Evolutionary conservation across 768 basidiomycete species (phyloP).

Genomic region (Filobasidium floriforme): DNA sequence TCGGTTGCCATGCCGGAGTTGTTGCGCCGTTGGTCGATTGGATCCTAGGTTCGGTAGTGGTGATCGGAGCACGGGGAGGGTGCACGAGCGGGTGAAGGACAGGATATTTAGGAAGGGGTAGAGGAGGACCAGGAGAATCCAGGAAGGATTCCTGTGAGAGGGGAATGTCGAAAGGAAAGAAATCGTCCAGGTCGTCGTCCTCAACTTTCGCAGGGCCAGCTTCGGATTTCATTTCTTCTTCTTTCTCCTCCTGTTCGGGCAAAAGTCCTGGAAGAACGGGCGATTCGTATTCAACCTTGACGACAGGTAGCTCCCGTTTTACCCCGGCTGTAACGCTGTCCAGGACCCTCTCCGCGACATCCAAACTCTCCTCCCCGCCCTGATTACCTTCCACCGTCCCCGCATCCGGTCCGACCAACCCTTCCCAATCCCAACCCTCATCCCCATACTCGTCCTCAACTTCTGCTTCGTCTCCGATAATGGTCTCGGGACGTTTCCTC

Average conservation of each 20-base stretch:
- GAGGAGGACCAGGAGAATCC: neutral
- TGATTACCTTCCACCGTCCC: neutral
- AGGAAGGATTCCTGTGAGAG: constrained; percentile 18
- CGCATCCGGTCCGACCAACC: neutral
- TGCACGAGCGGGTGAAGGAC: constrained; percentile 34
- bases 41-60: neutral
- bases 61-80: neutral
- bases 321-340: neutral
- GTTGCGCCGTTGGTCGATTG: constrained; percentile 13
- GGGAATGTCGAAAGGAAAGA: constrained; percentile 12
- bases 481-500: constrained; percentile 1
- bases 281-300: neutral
- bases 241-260: neutral
- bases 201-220: neutral
- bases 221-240: neutral
- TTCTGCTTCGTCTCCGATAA: neutral
- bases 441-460: constrained; percentile 12
- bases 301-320: neutral
- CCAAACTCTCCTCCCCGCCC: neutral
- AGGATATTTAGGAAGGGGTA: constrained; percentile 27
- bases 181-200: neutral
- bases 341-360: neutral
- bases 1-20: constrained; percentile 22
- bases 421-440: constrained; percentile 3
- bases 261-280: too few relatives aligned